Evolutionary conservation across 495 filamentous ascomycete genomes (phyloP).

Genomic region (Diplogelasinospora grovesii): DNA sequence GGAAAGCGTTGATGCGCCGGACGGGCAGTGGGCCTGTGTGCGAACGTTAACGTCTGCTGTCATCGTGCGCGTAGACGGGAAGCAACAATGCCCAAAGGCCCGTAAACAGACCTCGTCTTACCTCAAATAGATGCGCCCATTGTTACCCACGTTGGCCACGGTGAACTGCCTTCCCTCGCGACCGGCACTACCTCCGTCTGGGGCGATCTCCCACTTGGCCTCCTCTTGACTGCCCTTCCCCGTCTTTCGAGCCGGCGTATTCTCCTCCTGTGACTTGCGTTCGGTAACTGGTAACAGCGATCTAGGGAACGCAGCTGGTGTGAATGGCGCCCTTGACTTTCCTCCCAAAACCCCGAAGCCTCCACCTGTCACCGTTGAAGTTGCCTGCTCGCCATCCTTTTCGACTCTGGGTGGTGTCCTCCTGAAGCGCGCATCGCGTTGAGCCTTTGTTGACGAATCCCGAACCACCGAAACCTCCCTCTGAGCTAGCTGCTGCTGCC

Average conservation of each 20-base stretch:
- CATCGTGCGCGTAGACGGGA: too few relatives aligned
- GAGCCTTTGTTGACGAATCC: slow-evolving; percentile 4
- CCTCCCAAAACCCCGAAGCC: slow-evolving; percentile 11
- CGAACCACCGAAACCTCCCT: slow-evolving; percentile 10
- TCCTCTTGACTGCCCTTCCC: slow-evolving; percentile 29
- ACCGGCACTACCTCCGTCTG: slow-evolving; percentile 45
- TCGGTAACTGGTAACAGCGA: slow-evolving; percentile 39
- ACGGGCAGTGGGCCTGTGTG: slow-evolving; percentile 52
- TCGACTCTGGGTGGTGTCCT: slow-evolving; percentile 11
- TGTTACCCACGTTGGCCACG: slow-evolving; percentile 88
- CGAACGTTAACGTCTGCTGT: slow-evolving; percentile 11
- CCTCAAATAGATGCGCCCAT: slow-evolving; percentile 91
- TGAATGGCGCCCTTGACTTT: slow-evolving; percentile 24
- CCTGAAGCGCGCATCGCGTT: slow-evolving; percentile 11
- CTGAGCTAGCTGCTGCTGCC: slow-evolving; percentile 16
- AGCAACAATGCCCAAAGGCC: background rate
- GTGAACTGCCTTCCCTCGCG: slow-evolving; percentile 74
- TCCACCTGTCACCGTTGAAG: slow-evolving; percentile 2
- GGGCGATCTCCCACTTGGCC: slow-evolving; percentile 42
- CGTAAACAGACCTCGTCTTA: slow-evolving; percentile 36
- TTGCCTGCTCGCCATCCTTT: slow-evolving; percentile 14
- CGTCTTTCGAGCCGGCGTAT: slow-evolving; percentile 13
- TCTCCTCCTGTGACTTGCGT: slow-evolving; percentile 34
- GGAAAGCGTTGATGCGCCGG: slow-evolving; percentile 52
- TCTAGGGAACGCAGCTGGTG: slow-evolving; percentile 22